A percentile compares a stretch with the other conserved stretches of the same genome.
Conservation (phyloP, 2,329 filamentous ascomycete species). For the Diaporthe vexans region DNA sequence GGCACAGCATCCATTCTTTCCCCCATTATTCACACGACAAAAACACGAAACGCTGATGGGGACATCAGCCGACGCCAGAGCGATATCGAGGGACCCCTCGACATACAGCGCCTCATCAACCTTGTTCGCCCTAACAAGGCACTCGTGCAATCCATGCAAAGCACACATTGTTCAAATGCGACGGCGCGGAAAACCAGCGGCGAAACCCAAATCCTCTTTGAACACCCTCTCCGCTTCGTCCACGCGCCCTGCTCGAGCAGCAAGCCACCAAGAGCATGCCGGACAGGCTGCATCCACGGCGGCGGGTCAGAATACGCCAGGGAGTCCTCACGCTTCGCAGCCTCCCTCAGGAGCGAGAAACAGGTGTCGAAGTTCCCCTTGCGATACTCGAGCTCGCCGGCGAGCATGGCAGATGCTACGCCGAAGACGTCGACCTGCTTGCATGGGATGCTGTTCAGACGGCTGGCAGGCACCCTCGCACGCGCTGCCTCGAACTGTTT, state of each 20-base stretch:
- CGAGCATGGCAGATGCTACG: background rate
- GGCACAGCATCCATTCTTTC: background rate
- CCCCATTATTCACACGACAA: background rate
- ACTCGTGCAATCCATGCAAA: conserved; percentile 9
- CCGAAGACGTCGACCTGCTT: background rate
- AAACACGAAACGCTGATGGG: background rate
- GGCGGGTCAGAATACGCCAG: conserved; percentile 2
- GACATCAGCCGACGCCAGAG: background rate
- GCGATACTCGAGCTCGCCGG: conserved; percentile 6
- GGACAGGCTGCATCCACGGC: background rate
- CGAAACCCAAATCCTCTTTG: background rate
- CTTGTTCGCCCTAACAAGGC: background rate
- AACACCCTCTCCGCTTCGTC: background rate
- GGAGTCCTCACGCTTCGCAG: background rate
- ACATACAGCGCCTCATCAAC: background rate
- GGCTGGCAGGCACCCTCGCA: background rate
- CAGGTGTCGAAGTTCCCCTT: background rate
- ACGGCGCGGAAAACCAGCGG: background rate
- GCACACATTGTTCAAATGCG: background rate
- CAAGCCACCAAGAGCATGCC: background rate
- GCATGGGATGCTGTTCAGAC: background rate
- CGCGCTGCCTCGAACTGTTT: conserved; percentile 1
- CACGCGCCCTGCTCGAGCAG: background rate
- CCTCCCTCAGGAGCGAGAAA: background rate
- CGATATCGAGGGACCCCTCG: background rate